phyloP scores from a whole-genome alignment of 768 basidiomycete species.

The Macrolepiota fuliginosa region DNA sequence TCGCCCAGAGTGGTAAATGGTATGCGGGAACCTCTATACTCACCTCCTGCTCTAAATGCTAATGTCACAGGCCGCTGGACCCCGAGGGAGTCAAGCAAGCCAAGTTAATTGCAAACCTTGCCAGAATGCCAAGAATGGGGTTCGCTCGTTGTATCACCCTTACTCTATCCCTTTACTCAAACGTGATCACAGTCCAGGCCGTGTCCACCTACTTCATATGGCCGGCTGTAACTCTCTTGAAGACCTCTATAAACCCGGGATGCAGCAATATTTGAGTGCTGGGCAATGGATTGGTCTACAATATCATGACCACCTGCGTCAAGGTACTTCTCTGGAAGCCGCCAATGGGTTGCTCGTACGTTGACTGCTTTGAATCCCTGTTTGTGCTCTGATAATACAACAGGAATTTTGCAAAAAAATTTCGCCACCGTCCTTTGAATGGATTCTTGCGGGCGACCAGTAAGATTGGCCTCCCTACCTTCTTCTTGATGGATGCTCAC shows the following conservation, averaged over 20 bases:
- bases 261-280: neutral
- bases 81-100: neutral
- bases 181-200: neutral
- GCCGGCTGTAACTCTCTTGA: neutral
- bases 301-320: neutral
- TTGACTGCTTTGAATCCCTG: constrained; percentile 6
- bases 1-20: neutral
- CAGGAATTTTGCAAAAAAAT: constrained; percentile 50
- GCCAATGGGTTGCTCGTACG: constrained; percentile 46
- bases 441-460: constrained; percentile 56
- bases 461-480: constrained; percentile 28
- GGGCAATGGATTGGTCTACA: neutral
- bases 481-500: neutral
- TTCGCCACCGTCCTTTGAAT: constrained; percentile 45
- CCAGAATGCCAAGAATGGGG: neutral
- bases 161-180: neutral
- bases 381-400: neutral
- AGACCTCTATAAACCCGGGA: neutral
- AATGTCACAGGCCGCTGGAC: neutral
- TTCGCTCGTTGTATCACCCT: neutral
- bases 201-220: neutral
- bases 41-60: neutral
- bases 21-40: neutral
- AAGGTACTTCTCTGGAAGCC: constrained; percentile 30
- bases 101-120: neutral